These are phyloP conservation scores for Flaveria linearis DNA, from an alignment of 129 eudicot species.

Conservation along the genomic window DNA sequence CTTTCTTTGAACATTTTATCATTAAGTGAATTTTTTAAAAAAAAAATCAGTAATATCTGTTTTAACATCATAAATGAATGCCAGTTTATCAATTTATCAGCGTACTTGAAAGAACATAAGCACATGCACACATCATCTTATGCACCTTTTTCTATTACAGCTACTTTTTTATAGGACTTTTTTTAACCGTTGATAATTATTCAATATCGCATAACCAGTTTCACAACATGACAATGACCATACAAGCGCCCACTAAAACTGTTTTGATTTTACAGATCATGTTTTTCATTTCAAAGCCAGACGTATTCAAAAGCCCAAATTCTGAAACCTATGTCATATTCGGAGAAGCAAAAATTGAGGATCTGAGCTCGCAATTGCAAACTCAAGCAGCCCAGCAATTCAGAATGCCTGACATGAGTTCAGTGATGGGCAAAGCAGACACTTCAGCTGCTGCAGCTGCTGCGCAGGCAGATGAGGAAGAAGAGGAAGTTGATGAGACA, in stretches of 20 bases:
- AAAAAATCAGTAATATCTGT: too few species aligned
- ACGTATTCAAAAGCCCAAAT: constrained; percentile 87
- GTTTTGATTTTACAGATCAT: constrained; percentile 44
- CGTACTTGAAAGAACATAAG: not conserved
- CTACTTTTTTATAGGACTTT: too few species aligned
- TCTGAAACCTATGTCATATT: constrained; percentile 87
- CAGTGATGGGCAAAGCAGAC: constrained; percentile 66
- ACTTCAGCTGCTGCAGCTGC: constrained; percentile 46
- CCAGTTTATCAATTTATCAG: too few species aligned
- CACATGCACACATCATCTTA: not conserved
- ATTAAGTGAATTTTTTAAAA: too few species aligned
- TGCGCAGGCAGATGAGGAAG: constrained; percentile 66
- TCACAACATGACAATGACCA: not conserved
- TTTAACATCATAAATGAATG: too few species aligned
- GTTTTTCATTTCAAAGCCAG: constrained; percentile 90
- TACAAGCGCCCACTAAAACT: not conserved
- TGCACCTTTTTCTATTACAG: not conserved
- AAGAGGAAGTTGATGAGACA: constrained; percentile 80
- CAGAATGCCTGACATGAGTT: constrained; percentile 75
- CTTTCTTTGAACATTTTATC: too few species aligned
- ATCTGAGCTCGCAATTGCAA: constrained; percentile 82
- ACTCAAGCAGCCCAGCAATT: constrained; percentile 93
- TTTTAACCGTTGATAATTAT: not conserved
- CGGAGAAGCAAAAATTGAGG: constrained; percentile 92
- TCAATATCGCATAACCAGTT: not conserved